phyloP scores from a whole-genome alignment of 129 eudicot species.

The Pittosporum tobira region DNA sequence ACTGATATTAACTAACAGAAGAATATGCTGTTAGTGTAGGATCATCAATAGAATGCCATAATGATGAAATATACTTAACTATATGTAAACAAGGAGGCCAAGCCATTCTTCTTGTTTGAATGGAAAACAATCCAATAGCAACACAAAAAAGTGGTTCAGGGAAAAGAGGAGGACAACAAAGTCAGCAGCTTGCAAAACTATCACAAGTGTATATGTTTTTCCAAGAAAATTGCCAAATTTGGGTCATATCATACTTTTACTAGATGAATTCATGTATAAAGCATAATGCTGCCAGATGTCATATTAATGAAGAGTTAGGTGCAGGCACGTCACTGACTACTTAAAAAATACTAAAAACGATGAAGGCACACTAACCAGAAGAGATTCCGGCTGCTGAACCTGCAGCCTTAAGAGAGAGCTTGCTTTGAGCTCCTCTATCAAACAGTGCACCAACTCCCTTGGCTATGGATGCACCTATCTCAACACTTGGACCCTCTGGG shows the following conservation, averaged over 20 bases:
- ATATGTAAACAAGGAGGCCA: conserved; percentile 1
- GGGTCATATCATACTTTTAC: too few relatives aligned
- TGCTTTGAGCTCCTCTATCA: conserved; percentile 47
- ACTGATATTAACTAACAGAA: neutral
- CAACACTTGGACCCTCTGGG: conserved; percentile 98
- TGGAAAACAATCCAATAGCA: neutral
- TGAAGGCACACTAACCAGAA: conserved; percentile 55
- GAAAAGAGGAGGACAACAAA: neutral
- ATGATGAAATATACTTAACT: neutral
- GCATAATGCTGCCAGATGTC: neutral
- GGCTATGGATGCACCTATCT: conserved; percentile 83
- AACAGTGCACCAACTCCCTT: conserved; percentile 47
- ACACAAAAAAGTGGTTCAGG: neutral
- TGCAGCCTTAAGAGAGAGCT: conserved; percentile 75
- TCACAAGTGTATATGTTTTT: neutral
- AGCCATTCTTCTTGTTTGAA: neutral
- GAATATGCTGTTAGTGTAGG: neutral
- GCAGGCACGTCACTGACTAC: neutral
- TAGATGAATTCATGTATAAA: neutral
- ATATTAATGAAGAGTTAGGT: neutral
- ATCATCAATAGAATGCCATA: neutral
- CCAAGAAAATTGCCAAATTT: neutral
- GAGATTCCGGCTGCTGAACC: conserved; percentile 98
- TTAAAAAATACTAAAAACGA: neutral
- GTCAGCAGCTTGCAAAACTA: neutral